phyloP scores from a whole-genome alignment of 192 early-diverging fungal species.

The Podochytrium sp. region DNA sequence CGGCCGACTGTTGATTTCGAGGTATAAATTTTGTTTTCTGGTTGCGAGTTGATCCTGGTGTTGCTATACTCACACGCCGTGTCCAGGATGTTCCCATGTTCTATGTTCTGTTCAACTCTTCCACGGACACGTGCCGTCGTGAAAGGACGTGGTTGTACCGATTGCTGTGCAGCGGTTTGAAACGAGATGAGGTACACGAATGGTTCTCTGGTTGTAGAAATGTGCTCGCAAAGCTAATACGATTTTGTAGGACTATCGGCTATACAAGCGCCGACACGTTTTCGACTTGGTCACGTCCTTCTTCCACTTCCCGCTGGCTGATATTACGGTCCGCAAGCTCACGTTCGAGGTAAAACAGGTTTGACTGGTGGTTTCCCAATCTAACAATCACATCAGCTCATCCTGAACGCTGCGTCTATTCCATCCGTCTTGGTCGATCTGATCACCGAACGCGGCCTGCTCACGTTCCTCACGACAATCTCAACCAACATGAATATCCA shows the following conservation, averaged over 20 bases:
- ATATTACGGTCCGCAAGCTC: constrained; percentile 48
- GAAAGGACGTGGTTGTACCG: constrained; percentile 79
- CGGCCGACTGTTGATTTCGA: constrained; percentile 73
- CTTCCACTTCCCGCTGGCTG: constrained; percentile 71
- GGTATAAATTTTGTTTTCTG: constrained; percentile 38
- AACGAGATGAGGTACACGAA: constrained; percentile 49
- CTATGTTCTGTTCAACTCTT: constrained; percentile 75
- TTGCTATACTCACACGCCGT: no score
- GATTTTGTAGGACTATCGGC: constrained; percentile 59
- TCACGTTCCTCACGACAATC: constrained; percentile 56
- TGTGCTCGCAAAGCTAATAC: constrained; percentile 13
- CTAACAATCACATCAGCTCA: constrained; percentile 41
- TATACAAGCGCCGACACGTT: constrained; percentile 72
- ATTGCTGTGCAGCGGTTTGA: constrained; percentile 63
- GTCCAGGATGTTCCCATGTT: constrained; percentile 87
- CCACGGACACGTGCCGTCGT: constrained; percentile 60
- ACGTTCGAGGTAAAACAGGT: constrained; percentile 27
- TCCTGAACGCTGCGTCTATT: constrained; percentile 57
- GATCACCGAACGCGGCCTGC: constrained; percentile 63
- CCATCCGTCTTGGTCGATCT: constrained; percentile 60
- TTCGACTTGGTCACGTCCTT: constrained; percentile 70
- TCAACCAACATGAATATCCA: constrained; percentile 25
- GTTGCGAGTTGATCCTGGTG: constrained; percentile 1
- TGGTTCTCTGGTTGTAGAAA: neutral
- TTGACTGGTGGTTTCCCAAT: neutral